phyloP scores from a whole-genome alignment of 345 rosid genomes.

The Arabidopsis suecica region DNA sequence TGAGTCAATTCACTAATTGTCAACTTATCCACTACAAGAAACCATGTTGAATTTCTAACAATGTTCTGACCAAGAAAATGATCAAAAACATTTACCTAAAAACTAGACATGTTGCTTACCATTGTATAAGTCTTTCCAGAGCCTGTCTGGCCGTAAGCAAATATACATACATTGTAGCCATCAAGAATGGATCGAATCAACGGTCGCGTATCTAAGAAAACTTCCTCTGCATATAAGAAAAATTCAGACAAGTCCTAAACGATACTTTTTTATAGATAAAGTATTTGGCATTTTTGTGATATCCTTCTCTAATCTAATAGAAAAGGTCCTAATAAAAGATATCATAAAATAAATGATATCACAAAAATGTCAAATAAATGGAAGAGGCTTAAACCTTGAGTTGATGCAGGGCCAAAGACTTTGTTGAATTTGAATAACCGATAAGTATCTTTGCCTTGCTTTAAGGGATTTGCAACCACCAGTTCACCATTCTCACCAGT shows the following conservation, averaged over 20 bases:
- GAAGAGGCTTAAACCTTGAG: slow-evolving; percentile 61
- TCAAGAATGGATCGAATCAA: slow-evolving; percentile 86
- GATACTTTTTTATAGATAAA: too few relatives aligned
- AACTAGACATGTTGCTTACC: slow-evolving; percentile 48
- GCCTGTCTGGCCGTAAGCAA: slow-evolving; percentile 95
- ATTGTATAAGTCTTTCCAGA: slow-evolving; percentile 94
- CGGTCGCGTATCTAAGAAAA: slow-evolving; percentile 79
- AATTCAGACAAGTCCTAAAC: not conserved
- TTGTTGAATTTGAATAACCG: slow-evolving; percentile 82
- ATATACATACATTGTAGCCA: slow-evolving; percentile 86
- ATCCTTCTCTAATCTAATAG: too few relatives aligned
- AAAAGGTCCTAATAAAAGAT: too few relatives aligned
- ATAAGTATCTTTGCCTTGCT: slow-evolving; percentile 70
- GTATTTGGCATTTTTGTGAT: too few relatives aligned
- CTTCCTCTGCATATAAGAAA: slow-evolving; percentile 58
- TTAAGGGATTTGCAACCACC: slow-evolving; percentile 71
- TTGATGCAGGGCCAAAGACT: slow-evolving; percentile 72
- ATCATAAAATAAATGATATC: too few relatives aligned
- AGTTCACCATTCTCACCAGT: slow-evolving; percentile 86
- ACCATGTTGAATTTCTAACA: too few relatives aligned
- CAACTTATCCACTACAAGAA: not conserved
- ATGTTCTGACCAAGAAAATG: too few relatives aligned
- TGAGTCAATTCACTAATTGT: not conserved
- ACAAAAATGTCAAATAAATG: not conserved
- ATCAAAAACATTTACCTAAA: too few relatives aligned